Evolutionary conservation across 2,329 filamentous ascomycete species (phyloP), one percentile per base, ranked within the genome.

Genomic region (Curvularia hawaiiensis): DNA sequence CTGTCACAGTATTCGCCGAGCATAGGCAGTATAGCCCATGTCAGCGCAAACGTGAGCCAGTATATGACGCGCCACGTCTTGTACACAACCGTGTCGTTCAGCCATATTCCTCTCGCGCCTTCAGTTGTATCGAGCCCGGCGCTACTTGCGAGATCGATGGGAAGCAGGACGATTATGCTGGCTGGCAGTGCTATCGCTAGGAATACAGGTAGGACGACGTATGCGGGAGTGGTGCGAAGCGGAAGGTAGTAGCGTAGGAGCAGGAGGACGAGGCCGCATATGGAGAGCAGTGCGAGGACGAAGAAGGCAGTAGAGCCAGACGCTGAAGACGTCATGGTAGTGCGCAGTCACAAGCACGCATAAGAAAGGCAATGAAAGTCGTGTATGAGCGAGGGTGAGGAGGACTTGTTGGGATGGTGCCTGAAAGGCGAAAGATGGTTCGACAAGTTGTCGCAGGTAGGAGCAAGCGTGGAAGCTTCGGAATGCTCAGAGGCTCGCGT

Each of bases 61-160:
- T 99, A 99, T 20, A 90, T 89, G 63, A 99, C 94, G 72, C 94
- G 86, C 95, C 95, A 99, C 56, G 90, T 89, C 24, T 97, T 91
- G 70, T 96, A 82, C 48, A 97, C 82, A 28, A 93, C 84, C 49
- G 88, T 81, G 64, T 90, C 83, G 5, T 91, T 90, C 33, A 99
- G 84, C 91, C 93, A 97, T 71, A 99, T 90, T 33, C 93, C 95
- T 66, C 89, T 85, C 16, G 86, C 84, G 16, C 85, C 83, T 59
- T 85, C 87, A 76, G 90, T 89, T 59, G 56, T 58, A 35, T 90
- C 88, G 50, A 88, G 87, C 47, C 87, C 84, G 22, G 91, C 89
- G 72, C 86, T 94, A 7, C 93, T 97, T 1, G 94, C 93, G 64
- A 99, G 87, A 77, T 99, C 95, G 75, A 99, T 96, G 5, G 95